phyloP scores from a whole-genome alignment of 257 asterid species.

The Mentha longifolia region DNA sequence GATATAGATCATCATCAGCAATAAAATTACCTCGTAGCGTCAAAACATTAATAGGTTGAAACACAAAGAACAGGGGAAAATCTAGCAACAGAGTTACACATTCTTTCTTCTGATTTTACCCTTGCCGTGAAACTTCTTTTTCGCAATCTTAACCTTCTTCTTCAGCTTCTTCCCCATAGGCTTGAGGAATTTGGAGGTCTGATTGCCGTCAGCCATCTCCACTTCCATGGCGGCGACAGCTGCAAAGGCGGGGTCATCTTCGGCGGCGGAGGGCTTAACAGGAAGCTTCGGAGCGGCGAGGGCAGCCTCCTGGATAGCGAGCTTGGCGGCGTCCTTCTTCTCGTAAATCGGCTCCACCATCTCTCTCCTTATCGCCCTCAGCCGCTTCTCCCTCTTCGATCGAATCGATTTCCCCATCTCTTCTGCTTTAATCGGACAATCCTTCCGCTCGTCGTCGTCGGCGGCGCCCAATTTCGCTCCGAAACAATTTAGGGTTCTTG shows the following conservation, averaged over 20 bases:
- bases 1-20: not conserved
- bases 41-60: not conserved
- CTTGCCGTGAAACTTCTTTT: conserved; percentile 64
- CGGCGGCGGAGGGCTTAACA: conserved; percentile 45
- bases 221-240: conserved; percentile 42
- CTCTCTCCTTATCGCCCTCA: conserved; percentile 85
- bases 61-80: not conserved
- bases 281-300: conserved; percentile 91
- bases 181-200: conserved; percentile 50
- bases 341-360: conserved; percentile 72
- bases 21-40: not conserved
- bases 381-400: conserved; percentile 88
- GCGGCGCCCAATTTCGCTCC: conserved; percentile 21
- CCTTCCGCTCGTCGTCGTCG: conserved; percentile 26
- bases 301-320: conserved; percentile 82
- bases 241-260: conserved; percentile 26
- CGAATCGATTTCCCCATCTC: conserved; percentile 83
- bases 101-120: conserved; percentile 78
- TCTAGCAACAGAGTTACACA: conserved; percentile 33
- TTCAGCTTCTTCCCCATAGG: conserved; percentile 88
- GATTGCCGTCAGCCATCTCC: conserved; percentile 52
- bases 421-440: not conserved
- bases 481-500: conserved; percentile 1
- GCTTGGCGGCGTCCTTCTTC: conserved; percentile 84
- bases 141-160: conserved; percentile 76